These are phyloP conservation scores for Kurtzmaniella cleridarum DNA, from an alignment of 805 yeast genomes.

Conservation along the genomic window DNA sequence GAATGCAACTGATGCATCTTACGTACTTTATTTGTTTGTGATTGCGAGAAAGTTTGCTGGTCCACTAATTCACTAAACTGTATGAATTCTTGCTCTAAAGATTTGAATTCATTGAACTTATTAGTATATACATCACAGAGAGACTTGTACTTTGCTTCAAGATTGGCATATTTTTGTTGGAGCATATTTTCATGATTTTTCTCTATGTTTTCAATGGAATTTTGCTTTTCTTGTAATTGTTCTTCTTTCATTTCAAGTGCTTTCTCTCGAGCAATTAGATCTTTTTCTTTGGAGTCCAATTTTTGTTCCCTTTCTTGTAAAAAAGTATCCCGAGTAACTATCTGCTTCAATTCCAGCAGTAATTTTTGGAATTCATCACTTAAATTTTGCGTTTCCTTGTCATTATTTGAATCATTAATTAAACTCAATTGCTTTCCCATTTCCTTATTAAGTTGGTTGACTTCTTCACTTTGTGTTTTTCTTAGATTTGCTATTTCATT, in stretches of 20 bases:
- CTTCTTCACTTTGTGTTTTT: conserved; percentile 1
- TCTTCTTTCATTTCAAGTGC: no score
- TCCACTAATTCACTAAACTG: conserved; percentile 8
- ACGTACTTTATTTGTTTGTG: conserved; percentile 6
- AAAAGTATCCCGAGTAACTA: not conserved
- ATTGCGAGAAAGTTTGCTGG: conserved; percentile 4
- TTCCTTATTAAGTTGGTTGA: not conserved
- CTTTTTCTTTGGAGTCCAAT: not conserved
- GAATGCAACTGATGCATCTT: conserved; percentile 21
- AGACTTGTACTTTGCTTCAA: conserved; percentile 15
- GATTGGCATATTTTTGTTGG: conserved; percentile 1
- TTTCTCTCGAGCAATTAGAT: not conserved
- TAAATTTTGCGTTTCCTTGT: not conserved
- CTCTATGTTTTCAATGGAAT: not conserved
- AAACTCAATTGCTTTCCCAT: not conserved
- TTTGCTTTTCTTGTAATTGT: not conserved
- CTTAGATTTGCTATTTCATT: no score
- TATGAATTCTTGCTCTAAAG: conserved; percentile 17
- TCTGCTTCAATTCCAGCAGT: not conserved
- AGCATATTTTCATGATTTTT: not conserved
- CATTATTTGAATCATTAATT: not conserved
- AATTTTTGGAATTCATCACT: not conserved
- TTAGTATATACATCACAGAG: conserved; percentile 17
- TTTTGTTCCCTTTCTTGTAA: not conserved
- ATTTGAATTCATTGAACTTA: conserved; percentile 17